Percentiles rank a stretch among this genome's conserved stretches.
Conservation (phyloP, 2,329 filamentous ascomycete species). For the Ophiostoma angusticollis region DNA sequence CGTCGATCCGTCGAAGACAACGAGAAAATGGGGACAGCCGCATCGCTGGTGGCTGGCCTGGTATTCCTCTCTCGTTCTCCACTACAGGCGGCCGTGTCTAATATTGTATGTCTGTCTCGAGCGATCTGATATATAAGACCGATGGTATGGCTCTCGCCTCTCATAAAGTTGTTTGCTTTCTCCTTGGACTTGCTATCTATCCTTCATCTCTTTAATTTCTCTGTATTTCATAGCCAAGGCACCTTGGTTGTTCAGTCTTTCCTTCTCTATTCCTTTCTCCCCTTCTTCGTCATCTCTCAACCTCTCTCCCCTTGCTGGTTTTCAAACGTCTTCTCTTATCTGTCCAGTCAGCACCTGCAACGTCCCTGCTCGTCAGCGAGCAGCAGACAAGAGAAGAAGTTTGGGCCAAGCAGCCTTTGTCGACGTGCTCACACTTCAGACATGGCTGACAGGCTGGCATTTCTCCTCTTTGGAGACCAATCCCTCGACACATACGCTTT, state of each 20-base stretch:
- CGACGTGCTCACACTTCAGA: constrained; percentile 12
- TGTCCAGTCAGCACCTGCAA: too few species aligned
- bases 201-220: background rate
- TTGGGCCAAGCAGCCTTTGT: constrained; percentile 1
- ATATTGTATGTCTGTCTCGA: constrained; percentile 3
- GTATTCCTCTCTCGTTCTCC: constrained; percentile 13
- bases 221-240: background rate
- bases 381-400: background rate
- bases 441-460: constrained; percentile 36
- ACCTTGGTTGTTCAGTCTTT: background rate
- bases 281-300: background rate
- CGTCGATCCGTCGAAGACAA: too few species aligned
- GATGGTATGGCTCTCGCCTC: constrained; percentile 2
- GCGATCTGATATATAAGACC: constrained; percentile 14
- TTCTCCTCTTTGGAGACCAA: constrained; percentile 59
- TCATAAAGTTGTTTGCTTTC: constrained; percentile 1
- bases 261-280: background rate
- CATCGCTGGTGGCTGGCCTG: constrained; percentile 14
- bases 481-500: constrained; percentile 54
- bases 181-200: background rate
- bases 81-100: background rate
- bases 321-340: background rate
- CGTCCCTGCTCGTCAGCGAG: too few species aligned
- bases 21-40: background rate
- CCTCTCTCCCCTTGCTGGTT: background rate